A percentile compares a stretch with the other conserved stretches of the same genome.
Conservation (phyloP, 2,329 filamentous ascomycete species). For the Microthyrium microscopicum region DNA sequence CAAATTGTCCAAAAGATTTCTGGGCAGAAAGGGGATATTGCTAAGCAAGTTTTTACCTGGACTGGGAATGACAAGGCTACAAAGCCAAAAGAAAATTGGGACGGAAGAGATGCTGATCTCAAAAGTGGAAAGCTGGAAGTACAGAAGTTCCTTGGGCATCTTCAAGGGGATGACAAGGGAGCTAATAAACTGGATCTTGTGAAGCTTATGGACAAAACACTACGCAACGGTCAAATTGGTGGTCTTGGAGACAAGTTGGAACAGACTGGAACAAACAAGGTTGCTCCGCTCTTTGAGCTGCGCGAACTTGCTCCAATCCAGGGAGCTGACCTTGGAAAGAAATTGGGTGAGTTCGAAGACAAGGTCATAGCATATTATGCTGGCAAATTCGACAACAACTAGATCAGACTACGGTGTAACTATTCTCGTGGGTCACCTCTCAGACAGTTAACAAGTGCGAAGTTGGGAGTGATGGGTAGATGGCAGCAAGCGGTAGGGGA, state of each 20-base stretch:
- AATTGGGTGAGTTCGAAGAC: no score
- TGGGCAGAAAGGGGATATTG: not conserved
- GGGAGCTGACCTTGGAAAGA: no score
- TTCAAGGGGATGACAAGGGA: constrained; percentile 9
- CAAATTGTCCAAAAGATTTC: not conserved
- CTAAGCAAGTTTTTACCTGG: not conserved
- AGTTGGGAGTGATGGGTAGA: no score
- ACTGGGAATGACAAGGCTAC: no score
- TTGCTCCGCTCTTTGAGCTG: not conserved
- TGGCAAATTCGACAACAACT: no score
- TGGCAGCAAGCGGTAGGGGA: no score
- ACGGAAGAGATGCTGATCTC: constrained; percentile 7
- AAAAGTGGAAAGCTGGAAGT: constrained; percentile 9
- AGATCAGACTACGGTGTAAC: no score
- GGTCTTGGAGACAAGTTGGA: constrained; percentile 9
- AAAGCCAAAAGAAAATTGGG: constrained; percentile 5
- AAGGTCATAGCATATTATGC: no score
- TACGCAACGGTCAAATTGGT: constrained; percentile 9
- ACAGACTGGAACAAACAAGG: not conserved
- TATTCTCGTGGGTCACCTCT: no score
- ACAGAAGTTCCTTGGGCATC: constrained; percentile 9
- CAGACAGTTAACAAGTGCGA: no score
- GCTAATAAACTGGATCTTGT: constrained; percentile 9
- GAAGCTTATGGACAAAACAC: constrained; percentile 10
- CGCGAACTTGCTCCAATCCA: no score